Evolutionary conservation across 495 filamentous ascomycete species (phyloP), one percentile per base, ranked within the genome.

Genomic region (Trichoderma asperelloides): DNA sequence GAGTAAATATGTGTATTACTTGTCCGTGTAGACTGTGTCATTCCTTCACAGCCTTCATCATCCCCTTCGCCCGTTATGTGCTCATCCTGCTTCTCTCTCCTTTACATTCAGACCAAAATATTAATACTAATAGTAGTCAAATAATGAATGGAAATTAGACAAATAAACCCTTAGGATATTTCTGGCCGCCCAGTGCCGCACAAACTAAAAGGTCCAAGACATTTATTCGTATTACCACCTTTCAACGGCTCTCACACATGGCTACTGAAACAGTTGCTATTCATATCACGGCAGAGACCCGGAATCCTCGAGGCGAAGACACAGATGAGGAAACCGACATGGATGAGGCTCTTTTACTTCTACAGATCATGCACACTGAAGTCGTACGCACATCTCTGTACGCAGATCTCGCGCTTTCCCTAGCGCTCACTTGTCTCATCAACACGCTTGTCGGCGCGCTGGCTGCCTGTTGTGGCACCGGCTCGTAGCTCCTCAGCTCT

Each of bases 381-480:
- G 55, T 60, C 55, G 55, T 33, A 60, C 55, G 55, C 55, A 60
- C 55, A 60, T 60, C 55, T 60, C n/a, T 60, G 55, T 60, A 33
- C 55, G 55, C 55, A 60, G 55, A 60, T 60, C 55, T 60, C 55
- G 55, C 55, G 55, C 55, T 12, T 60, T 60, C 55, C 55, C 55
- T 60, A 60, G 55, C 55, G 55, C 23, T 28, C 27, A 60, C 27
- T 60, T 18, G 43, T 47, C 43, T 47, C n/a, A 47, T 47, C n/a
- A 47, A n/a, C 12, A 47, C 3, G 16, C 55, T 60, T 60, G n/a
- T 60, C n/a, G 55, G 55, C 55, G n/a, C 55, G 55, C 27, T 33
- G 55, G 55, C 55, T 13, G 27, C 55, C 55, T 60, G 55, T 25
- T 3, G 55, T 60, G 55, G 9, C 55, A 60, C 55, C 25, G 13